A percentile compares a stretch with the other conserved stretches of the same genome.
Conservation (phyloP, 1,139 yeast species). For the Zygoascus hellenicus region DNA sequence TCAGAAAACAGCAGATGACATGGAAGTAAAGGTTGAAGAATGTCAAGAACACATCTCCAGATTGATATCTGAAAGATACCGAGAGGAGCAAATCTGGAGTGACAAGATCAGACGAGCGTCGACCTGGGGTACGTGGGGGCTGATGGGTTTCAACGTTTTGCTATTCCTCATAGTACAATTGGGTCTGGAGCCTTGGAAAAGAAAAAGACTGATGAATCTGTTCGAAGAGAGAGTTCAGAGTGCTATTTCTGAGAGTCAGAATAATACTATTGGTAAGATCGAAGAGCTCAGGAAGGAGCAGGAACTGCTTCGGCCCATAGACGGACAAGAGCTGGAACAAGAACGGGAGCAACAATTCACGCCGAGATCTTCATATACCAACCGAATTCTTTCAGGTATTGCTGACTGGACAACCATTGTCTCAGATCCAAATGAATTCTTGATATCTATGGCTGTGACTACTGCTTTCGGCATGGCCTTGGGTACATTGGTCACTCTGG, state of each 20-base stretch:
- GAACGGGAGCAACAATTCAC: neutral
- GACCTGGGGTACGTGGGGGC: conserved; percentile 92
- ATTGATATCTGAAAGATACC: conserved; percentile 80
- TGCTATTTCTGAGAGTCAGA: conserved; percentile 38
- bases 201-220: conserved; percentile 69
- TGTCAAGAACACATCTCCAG: conserved; percentile 64
- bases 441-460: neutral
- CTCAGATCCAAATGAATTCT: neutral
- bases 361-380: neutral
- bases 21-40: conserved; percentile 65
- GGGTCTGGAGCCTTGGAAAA: conserved; percentile 91
- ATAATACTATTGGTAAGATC: conserved; percentile 6
- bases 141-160: conserved; percentile 81
- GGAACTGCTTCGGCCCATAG: neutral
- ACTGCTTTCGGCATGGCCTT: neutral
- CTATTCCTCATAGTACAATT: conserved; percentile 78
- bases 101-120: conserved; percentile 91
- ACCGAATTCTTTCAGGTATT: neutral
- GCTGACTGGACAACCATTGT: neutral
- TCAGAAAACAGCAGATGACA: conserved; percentile 44
- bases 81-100: conserved; percentile 97
- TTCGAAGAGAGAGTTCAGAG: conserved; percentile 74
- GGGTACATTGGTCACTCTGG: neutral
- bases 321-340: no score
- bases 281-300: conserved; percentile 7